Conservation (phyloP, 1,284 basidiomycete genomes). For the Rhodotorula mucilaginosa region DNA sequence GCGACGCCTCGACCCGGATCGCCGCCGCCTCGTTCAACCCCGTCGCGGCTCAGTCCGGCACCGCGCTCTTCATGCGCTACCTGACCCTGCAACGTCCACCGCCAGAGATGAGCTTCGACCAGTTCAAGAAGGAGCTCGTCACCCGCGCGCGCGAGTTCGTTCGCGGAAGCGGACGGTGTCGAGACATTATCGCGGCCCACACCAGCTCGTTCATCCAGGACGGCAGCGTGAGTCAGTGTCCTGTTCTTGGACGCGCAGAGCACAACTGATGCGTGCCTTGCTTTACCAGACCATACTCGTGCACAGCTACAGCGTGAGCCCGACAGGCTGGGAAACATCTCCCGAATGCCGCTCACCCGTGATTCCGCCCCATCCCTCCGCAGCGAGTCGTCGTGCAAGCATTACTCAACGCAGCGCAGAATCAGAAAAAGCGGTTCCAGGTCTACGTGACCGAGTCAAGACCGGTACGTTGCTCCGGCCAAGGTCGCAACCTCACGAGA, state of each 20-base stretch:
- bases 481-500: neutral
- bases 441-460: slow-evolving; percentile 97
- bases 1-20: slow-evolving; percentile 67
- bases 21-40: slow-evolving; percentile 68
- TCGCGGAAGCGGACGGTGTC: slow-evolving; percentile 57
- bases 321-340: slow-evolving; percentile 5
- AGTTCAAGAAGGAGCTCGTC: slow-evolving; percentile 76
- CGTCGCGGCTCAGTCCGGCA: slow-evolving; percentile 82
- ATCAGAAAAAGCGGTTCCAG: slow-evolving; percentile 81
- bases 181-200: slow-evolving; percentile 85
- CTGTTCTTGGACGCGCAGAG: neutral
- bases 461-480: slow-evolving; percentile 60
- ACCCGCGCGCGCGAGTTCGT: slow-evolving; percentile 65
- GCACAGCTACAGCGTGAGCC: slow-evolving; percentile 34
- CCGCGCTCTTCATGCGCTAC: slow-evolving; percentile 83
- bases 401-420: slow-evolving; percentile 74
- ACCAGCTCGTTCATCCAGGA: slow-evolving; percentile 90
- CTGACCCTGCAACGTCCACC: slow-evolving; percentile 62
- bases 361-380: slow-evolving; percentile 57
- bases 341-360: slow-evolving; percentile 6
- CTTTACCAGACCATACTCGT: slow-evolving; percentile 31
- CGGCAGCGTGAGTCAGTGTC: slow-evolving; percentile 62
- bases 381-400: slow-evolving; percentile 95
- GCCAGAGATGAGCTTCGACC: slow-evolving; percentile 62
- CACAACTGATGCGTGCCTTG: slow-evolving; percentile 3